Evolutionary conservation across 495 filamentous ascomycete species (phyloP), one percentile per base, ranked within the genome.

Genomic region (Talaromyces wortmannii): DNA sequence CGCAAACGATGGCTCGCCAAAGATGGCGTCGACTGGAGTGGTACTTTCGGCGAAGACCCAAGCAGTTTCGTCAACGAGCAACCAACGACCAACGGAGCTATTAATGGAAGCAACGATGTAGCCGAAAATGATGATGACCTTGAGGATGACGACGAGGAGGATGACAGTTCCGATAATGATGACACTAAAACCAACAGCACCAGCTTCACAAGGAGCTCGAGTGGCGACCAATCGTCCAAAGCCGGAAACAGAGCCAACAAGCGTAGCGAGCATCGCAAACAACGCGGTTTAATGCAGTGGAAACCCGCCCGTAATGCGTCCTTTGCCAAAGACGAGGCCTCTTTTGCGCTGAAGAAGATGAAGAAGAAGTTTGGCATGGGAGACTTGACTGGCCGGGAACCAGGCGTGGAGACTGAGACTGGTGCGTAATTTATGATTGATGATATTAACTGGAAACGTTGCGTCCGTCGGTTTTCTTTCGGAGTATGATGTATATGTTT

Each of bases 11-110:
- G 92, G 89, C 72, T 96, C 16, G 77, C 83, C 33, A 87, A 84
- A 61, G 82, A 88, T 52, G 92, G 92, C 4, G 83, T 83, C 15
- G 90, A 96, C 66, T 96, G 92, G 92, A 84, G 78, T 43, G 89
- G 88, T n/a, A 89, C 91, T 0, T 96, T 97, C 53, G 83, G 83
- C 6, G 68, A 85, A 15, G 85, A 86, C 55, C 82, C 83, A 3
- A 73, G 76, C 40, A 74, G 78, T 0, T 80, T 77, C 51, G 72
- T 82, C 33, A 76, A 84, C 55, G 6, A 50, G 3, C 7, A 48
- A n/a, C 15, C 16, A 11, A 55, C 17, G 2, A 17, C 48, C n/a
- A 45, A 57, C 6, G 43, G 15, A 31, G 10, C 47, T 3, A 16
- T 30, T 10, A 31, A 47, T 4, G 56, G 15, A 15, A 57, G 59